phyloP scores from a whole-genome alignment of 2,329 filamentous ascomycete species.

The Fusarium haematococcum region DNA sequence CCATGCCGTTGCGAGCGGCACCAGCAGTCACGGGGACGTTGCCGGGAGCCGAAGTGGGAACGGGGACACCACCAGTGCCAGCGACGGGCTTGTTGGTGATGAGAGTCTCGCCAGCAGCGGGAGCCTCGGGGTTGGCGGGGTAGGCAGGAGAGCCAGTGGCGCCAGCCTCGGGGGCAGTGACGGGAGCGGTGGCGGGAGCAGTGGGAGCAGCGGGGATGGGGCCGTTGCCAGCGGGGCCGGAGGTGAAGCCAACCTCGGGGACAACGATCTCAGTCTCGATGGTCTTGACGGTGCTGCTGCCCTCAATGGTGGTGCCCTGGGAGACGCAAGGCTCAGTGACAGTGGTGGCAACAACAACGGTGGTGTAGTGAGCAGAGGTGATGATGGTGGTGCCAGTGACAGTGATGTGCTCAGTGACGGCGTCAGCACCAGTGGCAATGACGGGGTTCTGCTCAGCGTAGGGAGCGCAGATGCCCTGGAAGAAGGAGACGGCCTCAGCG shows the following conservation, averaged over 20 bases:
- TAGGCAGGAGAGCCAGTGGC: constrained; percentile 24
- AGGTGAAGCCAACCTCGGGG: constrained; percentile 64
- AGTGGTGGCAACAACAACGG: constrained; percentile 60
- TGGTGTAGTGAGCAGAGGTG: constrained; percentile 61
- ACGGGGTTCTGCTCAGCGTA: constrained; percentile 83
- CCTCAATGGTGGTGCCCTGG: constrained; percentile 59
- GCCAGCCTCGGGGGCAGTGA: constrained; percentile 33
- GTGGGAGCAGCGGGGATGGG: constrained; percentile 48
- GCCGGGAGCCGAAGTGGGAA: constrained; percentile 51
- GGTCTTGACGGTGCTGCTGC: constrained; percentile 59
- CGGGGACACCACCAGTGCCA: constrained; percentile 50
- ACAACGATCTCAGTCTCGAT: constrained; percentile 65
- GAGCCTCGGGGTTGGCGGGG: constrained; percentile 31
- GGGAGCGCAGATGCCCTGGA: constrained; percentile 89
- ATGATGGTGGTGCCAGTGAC: constrained; percentile 64
- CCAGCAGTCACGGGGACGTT: constrained; percentile 54
- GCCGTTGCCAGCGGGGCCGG: constrained; percentile 41
- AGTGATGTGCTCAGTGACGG: constrained; percentile 70
- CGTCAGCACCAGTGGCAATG: constrained; percentile 81
- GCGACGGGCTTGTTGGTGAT: constrained; percentile 40
- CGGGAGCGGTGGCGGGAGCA: constrained; percentile 55
- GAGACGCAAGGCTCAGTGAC: constrained; percentile 65
- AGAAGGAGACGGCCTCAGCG: constrained; percentile 79
- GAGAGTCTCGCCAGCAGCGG: constrained; percentile 35
- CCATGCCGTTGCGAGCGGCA: constrained; percentile 58